phyloP scores from a whole-genome alignment of 1,139 yeast genomes.

The Casaregolazyma suthepensis region DNA sequence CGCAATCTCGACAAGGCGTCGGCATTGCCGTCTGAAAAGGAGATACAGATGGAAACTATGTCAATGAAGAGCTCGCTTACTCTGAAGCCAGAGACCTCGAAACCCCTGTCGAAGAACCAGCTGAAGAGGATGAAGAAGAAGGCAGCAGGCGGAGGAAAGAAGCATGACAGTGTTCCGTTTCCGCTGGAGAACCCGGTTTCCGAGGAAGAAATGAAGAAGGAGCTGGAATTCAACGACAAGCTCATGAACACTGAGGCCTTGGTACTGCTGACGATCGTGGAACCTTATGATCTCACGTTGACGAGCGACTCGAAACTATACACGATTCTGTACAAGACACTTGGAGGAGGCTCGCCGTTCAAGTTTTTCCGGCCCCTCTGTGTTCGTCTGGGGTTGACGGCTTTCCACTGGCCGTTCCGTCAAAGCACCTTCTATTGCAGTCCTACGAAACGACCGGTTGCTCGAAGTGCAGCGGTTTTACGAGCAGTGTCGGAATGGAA shows the following conservation, averaged over 20 bases:
- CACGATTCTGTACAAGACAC: slow-evolving; percentile 21
- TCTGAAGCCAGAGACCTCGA: not conserved
- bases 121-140: slow-evolving; percentile 34
- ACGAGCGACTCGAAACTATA: slow-evolving; percentile 34
- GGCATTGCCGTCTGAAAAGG: slow-evolving; percentile 12
- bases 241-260: slow-evolving; percentile 41
- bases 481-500: slow-evolving; percentile 39
- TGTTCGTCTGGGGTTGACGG: slow-evolving; percentile 39
- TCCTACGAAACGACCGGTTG: slow-evolving; percentile 38
- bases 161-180: slow-evolving; percentile 17
- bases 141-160: slow-evolving; percentile 14
- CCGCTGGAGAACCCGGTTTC: slow-evolving; percentile 21
- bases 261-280: slow-evolving; percentile 36
- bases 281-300: slow-evolving; percentile 37
- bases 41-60: slow-evolving; percentile 7
- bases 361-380: slow-evolving; percentile 28
- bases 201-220: slow-evolving; percentile 24
- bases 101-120: slow-evolving; percentile 35
- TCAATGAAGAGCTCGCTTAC: not conserved
- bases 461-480: slow-evolving; percentile 39
- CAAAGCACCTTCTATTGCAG: slow-evolving; percentile 39
- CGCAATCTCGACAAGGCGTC: slow-evolving; percentile 31
- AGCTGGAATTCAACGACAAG: slow-evolving; percentile 32
- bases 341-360: slow-evolving; percentile 33
- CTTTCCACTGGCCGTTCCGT: slow-evolving; percentile 45